Percentiles rank a stretch among this genome's conserved stretches.
These are phyloP conservation scores for Debaryomycetaceae sp. DNA, from an alignment of 1,139 yeast species.

Conservation along the genomic window DNA sequence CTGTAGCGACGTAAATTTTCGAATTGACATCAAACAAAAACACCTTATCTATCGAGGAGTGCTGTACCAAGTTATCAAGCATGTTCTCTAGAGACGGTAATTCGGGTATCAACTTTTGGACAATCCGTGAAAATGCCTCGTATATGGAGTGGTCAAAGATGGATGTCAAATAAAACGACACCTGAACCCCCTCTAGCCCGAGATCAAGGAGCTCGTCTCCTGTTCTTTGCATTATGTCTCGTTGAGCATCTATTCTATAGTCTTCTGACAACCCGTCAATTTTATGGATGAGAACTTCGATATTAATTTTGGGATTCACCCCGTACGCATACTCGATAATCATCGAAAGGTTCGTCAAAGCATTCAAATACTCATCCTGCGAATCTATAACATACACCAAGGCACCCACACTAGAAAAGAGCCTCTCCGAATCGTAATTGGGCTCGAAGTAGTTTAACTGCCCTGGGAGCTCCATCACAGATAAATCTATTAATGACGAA, in stretches of 20 bases:
- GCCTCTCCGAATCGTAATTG: conserved; percentile 68
- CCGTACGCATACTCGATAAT: conserved; percentile 86
- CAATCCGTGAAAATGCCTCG: conserved; percentile 91
- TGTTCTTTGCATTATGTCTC: conserved; percentile 94
- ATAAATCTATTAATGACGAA: conserved; percentile 76
- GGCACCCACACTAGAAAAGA: conserved; percentile 86
- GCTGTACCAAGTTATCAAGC: conserved; percentile 84
- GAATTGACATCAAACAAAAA: conserved; percentile 88
- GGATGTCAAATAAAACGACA: conserved; percentile 86
- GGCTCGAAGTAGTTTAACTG: conserved; percentile 89
- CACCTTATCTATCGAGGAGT: conserved; percentile 88
- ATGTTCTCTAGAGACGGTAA: conserved; percentile 84
- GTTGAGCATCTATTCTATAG: conserved; percentile 87
- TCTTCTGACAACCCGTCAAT: conserved; percentile 95
- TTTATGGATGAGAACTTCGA: conserved; percentile 91
- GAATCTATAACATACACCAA: conserved; percentile 91
- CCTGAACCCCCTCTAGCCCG: conserved; percentile 88
- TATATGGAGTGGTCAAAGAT: conserved; percentile 94
- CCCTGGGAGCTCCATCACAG: conserved; percentile 96
- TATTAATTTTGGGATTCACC: conserved; percentile 80
- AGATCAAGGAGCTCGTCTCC: conserved; percentile 89
- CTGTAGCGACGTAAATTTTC: conserved; percentile 95
- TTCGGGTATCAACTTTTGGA: conserved; percentile 87
- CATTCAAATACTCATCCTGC: conserved; percentile 92
- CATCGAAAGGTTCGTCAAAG: conserved; percentile 82